Base-by-base conservation (phyloP, 2,329 filamentous ascomycete species). In the Fusarium sp. region DNA sequence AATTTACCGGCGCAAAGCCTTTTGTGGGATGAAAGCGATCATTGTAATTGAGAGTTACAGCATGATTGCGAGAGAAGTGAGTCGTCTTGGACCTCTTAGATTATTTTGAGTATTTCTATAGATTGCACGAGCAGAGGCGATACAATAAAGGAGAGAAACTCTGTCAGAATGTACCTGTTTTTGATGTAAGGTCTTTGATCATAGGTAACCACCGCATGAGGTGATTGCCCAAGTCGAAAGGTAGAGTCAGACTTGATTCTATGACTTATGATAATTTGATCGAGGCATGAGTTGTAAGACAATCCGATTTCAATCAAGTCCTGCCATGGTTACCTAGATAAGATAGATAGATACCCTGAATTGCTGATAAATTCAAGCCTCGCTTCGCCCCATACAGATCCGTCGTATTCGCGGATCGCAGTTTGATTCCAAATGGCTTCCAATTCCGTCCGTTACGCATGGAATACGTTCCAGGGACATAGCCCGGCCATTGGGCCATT, bases 401-500 rank as follows among this genome's bases (percentile, higher is more conserved):
- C 39, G 66, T 65, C 65, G 65, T 70, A 69, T 70, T 64, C 57
- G 65, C 51, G 63, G 66, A 65, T 54, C 59, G 42, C 28, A 53
- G 50, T 50, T 56, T 70, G 66, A 73, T 73, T 73, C 70, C 70
- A 73, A 73, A 73, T 73, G 57, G 30, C 39, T 26, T 48, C 44
- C 44, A 30, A 47, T 4, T 47, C 38, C 28, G 41, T 47, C 38
- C 28, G 41, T 38, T 24, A 59, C 14, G 38, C 22, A 50, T 59
- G 14, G 15, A 61, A 42, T 56, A 59, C 64, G 39, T 35, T 33
- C 15, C 41, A 48, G 22, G 39, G 51, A 48, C 48, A 33, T 41
- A 38, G 35, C 62, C 53, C 64, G 44, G 53, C 28, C 38, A n/a
- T n/a, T n/a, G n/a, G n/a, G n/a, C n/a, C n/a, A n/a, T n/a, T n/a